A percentile compares a stretch with the other conserved stretches of the same genome.
These are phyloP conservation scores for Panellus pusillus DNA, from an alignment of 768 basidiomycete species.

Conservation along the genomic window DNA sequence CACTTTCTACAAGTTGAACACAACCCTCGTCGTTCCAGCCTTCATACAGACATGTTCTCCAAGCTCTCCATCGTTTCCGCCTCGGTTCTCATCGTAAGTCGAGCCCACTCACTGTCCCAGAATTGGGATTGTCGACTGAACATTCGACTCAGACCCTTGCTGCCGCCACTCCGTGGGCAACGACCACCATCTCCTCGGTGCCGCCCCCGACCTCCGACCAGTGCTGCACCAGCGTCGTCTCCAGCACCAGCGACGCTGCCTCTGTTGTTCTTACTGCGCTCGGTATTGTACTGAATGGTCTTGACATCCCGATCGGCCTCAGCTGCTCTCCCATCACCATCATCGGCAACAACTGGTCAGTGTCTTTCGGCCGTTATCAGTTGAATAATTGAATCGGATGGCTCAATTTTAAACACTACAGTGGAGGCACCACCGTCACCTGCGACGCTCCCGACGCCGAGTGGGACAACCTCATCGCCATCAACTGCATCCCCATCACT, in stretches of 20 bases:
- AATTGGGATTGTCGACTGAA: no score
- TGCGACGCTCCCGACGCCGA: not conserved
- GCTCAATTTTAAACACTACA: not conserved
- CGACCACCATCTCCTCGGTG: not conserved
- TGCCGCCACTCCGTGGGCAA: constrained; percentile 1
- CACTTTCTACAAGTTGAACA: constrained; percentile 1
- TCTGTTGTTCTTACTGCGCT: not conserved
- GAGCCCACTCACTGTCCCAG: no score
- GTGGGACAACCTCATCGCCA: constrained; percentile 1
- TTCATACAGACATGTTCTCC: not conserved
- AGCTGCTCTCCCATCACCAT: constrained; percentile 8
- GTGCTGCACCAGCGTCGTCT: not conserved
- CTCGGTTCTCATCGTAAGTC: constrained; percentile 2
- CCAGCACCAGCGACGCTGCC: not conserved
- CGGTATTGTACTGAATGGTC: constrained; percentile 4
- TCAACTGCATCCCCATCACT: constrained; percentile 7
- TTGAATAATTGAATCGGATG: not conserved
- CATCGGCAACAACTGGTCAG: constrained; percentile 5
- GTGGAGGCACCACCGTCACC: constrained; percentile 1
- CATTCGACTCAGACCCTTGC: not conserved
- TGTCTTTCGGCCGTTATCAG: not conserved
- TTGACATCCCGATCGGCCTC: not conserved
- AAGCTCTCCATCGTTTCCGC: constrained; percentile 4
- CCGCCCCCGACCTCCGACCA: not conserved
- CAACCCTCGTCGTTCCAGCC: constrained; percentile 1